Evolutionary conservation across 2,329 filamentous ascomycete species (phyloP), one percentile per base, ranked within the genome.

Genomic region (Zymoseptoria brevis): DNA sequence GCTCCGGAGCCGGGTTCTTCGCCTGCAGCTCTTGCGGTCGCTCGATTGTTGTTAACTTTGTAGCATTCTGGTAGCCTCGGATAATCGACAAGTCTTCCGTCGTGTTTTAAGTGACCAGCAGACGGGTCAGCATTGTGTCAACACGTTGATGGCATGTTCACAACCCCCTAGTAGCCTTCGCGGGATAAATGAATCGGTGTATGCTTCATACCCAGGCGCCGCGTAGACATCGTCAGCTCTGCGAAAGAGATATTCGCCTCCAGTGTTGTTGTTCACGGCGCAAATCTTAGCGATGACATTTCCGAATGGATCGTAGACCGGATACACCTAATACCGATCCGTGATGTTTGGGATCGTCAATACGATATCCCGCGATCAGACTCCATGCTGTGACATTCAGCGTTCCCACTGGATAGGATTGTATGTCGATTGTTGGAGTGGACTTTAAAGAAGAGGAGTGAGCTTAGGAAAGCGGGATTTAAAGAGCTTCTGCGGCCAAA

Each of bases 241-340:
- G 9, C 50, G 30, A 7, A 66, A 22, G 19, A 54, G 49, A 54
- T 63, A 63, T 4, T 57, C 51, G 2, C 62, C 64, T 45, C 51
- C 41, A 8, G 24, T 48, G n/a, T 57, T 58, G 22, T 49, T 22
- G 41, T 59, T 63, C 2, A 48, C 53, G 11, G 60, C 57, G 1
- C 64, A 62, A 53, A 62, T 57, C 16, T 64, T 60, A 22, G 60
- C 64, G 41, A 53, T 64, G 19, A 64, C 64, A 50, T 64, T 57
- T 8, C 64, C 63, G 19, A 58, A 66, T 8, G 57, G 57, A 52
- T 65, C 60, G 53, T 61, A 64, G 45, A 61, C 48, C 4, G 55
- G 55, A 21, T 29, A 56, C 5, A 50, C 49, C 49, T 19, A 19
- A 7, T 57, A 57, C 19, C 56, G 19, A 45, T 57, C 21, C 11